phyloP scores from a whole-genome alignment of 2,329 filamentous ascomycete genomes.

The Samsoniella hepiali region DNA sequence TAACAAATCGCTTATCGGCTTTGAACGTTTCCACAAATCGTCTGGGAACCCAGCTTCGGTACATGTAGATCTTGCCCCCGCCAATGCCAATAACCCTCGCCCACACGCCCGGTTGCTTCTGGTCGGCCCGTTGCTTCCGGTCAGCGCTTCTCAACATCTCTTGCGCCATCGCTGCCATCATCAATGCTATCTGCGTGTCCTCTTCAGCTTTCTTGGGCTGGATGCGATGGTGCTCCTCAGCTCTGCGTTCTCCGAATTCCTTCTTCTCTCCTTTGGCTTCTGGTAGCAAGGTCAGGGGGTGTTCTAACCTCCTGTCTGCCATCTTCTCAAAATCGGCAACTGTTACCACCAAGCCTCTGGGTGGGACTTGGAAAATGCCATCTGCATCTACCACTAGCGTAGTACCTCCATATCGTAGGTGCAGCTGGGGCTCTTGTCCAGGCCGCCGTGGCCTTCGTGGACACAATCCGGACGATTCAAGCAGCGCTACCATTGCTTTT shows the following conservation, averaged over 20 bases:
- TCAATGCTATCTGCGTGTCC: slow-evolving; percentile 4
- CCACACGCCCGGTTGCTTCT: neutral
- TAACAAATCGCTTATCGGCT: neutral
- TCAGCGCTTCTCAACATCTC: slow-evolving; percentile 2
- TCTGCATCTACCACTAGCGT: neutral
- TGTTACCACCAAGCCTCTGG: neutral
- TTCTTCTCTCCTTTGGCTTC: neutral
- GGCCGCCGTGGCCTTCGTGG: neutral
- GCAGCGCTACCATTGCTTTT: neutral
- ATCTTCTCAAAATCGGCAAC: neutral
- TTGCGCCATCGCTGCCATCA: neutral
- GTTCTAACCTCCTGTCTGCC: neutral
- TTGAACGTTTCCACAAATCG: neutral
- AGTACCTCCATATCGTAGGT: neutral
- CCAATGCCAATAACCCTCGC: neutral
- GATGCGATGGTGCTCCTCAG: neutral
- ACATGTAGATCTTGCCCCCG: neutral
- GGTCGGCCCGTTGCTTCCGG: neutral
- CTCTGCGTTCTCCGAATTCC: neutral
- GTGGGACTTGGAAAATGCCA: neutral
- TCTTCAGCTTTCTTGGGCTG: slow-evolving; percentile 2
- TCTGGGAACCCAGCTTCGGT: neutral
- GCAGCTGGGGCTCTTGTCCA: too few relatives aligned
- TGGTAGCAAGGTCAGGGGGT: neutral
- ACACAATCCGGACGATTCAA: neutral